Evolutionary conservation across 129 eudicot species (phyloP).

Genomic region (Flaveria robusta): DNA sequence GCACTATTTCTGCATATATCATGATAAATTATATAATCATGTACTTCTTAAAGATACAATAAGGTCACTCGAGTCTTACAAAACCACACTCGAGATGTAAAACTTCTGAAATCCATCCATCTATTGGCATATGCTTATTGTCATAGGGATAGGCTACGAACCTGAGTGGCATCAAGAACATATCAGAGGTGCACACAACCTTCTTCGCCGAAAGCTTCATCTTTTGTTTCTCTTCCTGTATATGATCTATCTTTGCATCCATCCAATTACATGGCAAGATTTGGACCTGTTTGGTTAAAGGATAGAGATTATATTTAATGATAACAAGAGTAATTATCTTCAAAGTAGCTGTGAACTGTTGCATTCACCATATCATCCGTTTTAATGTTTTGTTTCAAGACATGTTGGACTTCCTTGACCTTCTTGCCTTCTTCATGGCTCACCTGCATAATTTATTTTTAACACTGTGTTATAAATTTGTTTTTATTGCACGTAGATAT

Average conservation of each 20-base stretch:
- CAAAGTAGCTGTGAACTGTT: not conserved
- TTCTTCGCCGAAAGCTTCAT: conserved; percentile 1
- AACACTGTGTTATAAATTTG: not conserved
- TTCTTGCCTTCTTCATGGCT: not conserved
- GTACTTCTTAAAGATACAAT: no score
- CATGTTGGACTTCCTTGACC: not conserved
- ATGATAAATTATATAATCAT: not conserved
- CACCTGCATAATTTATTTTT: not conserved
- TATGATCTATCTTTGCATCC: not conserved
- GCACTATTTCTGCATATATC: not conserved
- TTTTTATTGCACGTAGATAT: not conserved
- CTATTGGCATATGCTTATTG: no score
- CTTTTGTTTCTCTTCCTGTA: not conserved
- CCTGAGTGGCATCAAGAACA: not conserved
- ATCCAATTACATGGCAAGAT: not conserved
- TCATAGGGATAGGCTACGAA: not conserved
- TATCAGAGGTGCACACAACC: not conserved
- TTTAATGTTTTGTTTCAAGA: not conserved
- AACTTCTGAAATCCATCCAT: no score
- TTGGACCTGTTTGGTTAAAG: not conserved
- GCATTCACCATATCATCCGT: not conserved
- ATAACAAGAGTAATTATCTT: not conserved
- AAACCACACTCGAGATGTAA: no score
- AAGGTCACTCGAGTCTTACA: not conserved
- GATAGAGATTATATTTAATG: not conserved